phyloP scores from a whole-genome alignment of 352 stramenopile species.

The Phytophthora sojae region DNA sequence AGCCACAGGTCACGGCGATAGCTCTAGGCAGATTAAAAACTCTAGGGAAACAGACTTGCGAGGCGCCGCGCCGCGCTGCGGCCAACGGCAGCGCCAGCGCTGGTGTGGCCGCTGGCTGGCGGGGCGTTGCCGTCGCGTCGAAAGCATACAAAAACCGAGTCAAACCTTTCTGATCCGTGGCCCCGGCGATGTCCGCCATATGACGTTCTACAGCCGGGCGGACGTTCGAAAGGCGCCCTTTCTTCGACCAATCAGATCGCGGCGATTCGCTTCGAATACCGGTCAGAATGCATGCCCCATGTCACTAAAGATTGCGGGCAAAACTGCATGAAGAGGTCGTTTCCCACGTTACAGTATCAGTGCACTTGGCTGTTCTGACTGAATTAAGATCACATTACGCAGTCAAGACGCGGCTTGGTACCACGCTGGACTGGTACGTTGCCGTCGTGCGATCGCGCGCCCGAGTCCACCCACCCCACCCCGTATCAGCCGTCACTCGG shows the following conservation, averaged over 20 bases:
- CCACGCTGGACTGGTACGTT: constrained; percentile 22
- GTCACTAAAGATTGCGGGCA: not conserved
- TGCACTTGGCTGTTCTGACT: not conserved
- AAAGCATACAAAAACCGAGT: constrained; percentile 19
- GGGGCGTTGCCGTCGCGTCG: not conserved
- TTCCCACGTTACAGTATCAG: not conserved
- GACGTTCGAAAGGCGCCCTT: constrained; percentile 20
- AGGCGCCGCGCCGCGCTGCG: not conserved
- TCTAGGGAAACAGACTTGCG: not conserved
- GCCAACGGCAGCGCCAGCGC: not conserved
- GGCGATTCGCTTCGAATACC: constrained; percentile 20
- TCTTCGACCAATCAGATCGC: constrained; percentile 30
- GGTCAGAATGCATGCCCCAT: not conserved
- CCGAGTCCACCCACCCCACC: constrained; percentile 25
- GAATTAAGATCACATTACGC: not conserved
- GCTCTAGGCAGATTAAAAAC: not conserved
- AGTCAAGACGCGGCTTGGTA: not conserved
- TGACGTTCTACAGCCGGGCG: constrained; percentile 11
- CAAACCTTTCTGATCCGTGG: constrained; percentile 28
- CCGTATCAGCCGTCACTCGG: constrained; percentile 36
- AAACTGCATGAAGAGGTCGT: not conserved
- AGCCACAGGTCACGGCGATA: not conserved
- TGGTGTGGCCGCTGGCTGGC: not conserved
- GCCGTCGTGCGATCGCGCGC: constrained; percentile 23
- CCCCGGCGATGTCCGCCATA: constrained; percentile 2